These are phyloP conservation scores for Globisporangium cystogenes DNA, from an alignment of 352 stramenopile genomes.

Conservation along the genomic window DNA sequence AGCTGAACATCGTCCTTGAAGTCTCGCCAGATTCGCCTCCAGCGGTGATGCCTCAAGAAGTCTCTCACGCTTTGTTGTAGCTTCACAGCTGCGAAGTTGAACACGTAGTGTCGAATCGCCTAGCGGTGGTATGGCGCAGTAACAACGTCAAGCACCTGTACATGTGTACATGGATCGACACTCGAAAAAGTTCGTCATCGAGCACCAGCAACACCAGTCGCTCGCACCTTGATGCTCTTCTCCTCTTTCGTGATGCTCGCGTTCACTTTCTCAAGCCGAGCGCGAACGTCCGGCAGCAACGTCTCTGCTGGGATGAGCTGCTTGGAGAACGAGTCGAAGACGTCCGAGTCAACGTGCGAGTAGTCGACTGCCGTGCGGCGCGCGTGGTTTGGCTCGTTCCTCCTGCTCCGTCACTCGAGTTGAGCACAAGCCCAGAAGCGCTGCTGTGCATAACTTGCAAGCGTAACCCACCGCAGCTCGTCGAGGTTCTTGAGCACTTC, in stretches of 20 bases:
- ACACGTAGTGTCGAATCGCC: slow-evolving; percentile 42
- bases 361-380: slow-evolving; percentile 16
- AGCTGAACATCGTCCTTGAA: slow-evolving; percentile 35
- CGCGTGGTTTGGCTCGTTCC: not conserved
- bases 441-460: not conserved
- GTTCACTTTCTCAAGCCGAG: slow-evolving; percentile 31
- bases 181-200: not conserved
- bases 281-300: slow-evolving; percentile 37
- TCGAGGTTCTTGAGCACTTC: slow-evolving; percentile 35
- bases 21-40: slow-evolving; percentile 28
- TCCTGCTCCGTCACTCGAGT: slow-evolving; percentile 1
- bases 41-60: slow-evolving; percentile 29
- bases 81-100: slow-evolving; percentile 30
- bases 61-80: slow-evolving; percentile 32
- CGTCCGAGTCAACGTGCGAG: slow-evolving; percentile 49
- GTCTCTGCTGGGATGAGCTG: slow-evolving; percentile 48
- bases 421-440: too few species aligned
- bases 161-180: too few species aligned
- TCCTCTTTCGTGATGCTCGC: slow-evolving; percentile 36
- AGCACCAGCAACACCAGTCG: too few species aligned
- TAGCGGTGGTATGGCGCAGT: too few species aligned
- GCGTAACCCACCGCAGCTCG: slow-evolving; percentile 23
- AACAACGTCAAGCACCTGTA: not conserved
- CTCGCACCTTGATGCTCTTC: slow-evolving; percentile 34
- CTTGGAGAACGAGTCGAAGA: slow-evolving; percentile 62